Evolutionary conservation across 2,329 filamentous ascomycete genomes (phyloP), one percentile per base, ranked within the genome.

Genomic region (Venturiaceae sp.): DNA sequence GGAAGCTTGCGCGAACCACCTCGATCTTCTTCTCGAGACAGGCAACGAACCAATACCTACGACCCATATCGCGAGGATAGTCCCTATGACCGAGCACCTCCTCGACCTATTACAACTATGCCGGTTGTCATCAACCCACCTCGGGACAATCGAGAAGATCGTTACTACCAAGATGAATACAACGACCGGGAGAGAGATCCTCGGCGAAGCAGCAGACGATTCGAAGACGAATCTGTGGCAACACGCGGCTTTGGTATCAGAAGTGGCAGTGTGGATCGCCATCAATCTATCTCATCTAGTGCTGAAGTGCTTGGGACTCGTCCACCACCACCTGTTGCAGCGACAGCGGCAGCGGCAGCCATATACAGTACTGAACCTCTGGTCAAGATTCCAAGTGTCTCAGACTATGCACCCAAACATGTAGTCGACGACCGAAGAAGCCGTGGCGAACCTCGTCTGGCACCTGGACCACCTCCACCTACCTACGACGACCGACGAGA

Each of bases 231-330:
- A 33, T 74, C 76, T 34, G 72, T 79, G 3, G 71, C 73, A 30
- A 65, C 70, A 5, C 71, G 77, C 58, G 77, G 77, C 6, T 80
- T 79, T 59, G 77, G 77, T 56, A 77, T 79, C 61, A 65, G 67
- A 61, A 63, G 44, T 57, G 65, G 58, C 28, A 70, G 64, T 62
- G 61, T 62, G 26, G 68, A 57, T 67, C 55, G 28, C 8, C 33
- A 36, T 26, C 34, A 34, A 23, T 56, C 53, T 2, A 44, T 30
- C 36, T 56, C 53, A 0, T 56, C 53, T 5, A 56, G 53, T 21
- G 55, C 55, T 1, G 55, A 58, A 33, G 37, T 5, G 13, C 57
- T 46, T 54, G n/a, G n/a, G n/a, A 4, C 44, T 30, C 57, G 34
- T 33, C 53, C 33, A 13, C 53, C 53, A 21, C 53, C 53, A n/a